phyloP scores from a whole-genome alignment of 202 grass and related monocot species.

The Setaria italica region DNA sequence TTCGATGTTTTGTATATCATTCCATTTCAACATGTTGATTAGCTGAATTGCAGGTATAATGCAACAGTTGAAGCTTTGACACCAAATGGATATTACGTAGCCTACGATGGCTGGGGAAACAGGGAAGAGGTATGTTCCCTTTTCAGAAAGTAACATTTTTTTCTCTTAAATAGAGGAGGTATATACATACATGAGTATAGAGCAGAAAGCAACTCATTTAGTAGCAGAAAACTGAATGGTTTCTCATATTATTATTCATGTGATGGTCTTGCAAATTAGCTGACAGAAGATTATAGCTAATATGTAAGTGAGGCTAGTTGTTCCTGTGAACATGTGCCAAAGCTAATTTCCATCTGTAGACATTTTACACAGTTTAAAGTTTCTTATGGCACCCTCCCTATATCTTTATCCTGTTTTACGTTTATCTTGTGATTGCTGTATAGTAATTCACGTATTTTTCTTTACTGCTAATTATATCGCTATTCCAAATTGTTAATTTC shows the following conservation, averaged over 20 bases:
- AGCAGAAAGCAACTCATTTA: conserved; percentile 12
- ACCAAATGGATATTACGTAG: conserved; percentile 85
- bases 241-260: conserved; percentile 29
- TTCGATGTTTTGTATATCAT: conserved; percentile 28
- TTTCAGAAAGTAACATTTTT: neutral
- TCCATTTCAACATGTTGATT: conserved; percentile 67
- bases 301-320: neutral
- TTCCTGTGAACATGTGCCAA: neutral
- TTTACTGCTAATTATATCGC: neutral
- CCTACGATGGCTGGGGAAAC: conserved; percentile 81
- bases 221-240: neutral
- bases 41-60: conserved; percentile 91
- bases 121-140: conserved; percentile 79
- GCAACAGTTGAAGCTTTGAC: conserved; percentile 81
- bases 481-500: conserved; percentile 23
- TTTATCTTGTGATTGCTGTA: neutral
- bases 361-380: neutral
- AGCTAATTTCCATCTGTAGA: neutral
- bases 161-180: conserved; percentile 50
- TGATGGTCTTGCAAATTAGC: neutral
- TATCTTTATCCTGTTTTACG: conserved; percentile 8
- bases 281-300: neutral
- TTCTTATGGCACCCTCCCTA: neutral
- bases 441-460: conserved; percentile 30
- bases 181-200: neutral